A percentile compares a stretch with the other conserved stretches of the same genome.
These are phyloP conservation scores for Eimeria falciformis DNA, from an alignment of 169 alveolate species.

Conservation along the genomic window DNA sequence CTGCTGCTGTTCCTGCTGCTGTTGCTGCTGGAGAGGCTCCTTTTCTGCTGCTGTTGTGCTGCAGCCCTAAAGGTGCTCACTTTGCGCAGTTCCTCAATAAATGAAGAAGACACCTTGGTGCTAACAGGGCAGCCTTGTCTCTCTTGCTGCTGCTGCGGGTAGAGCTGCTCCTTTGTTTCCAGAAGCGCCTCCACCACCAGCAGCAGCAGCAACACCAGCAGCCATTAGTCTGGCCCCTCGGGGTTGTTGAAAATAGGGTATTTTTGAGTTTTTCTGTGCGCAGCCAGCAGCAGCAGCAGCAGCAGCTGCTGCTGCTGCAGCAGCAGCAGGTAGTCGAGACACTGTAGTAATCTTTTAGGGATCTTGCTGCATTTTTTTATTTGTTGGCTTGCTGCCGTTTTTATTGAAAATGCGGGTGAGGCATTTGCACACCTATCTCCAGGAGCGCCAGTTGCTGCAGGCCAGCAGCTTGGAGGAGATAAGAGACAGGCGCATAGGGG, in stretches of 20 bases:
- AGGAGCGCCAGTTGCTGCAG: conserved; percentile 57
- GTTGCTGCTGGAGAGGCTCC: conserved; percentile 25
- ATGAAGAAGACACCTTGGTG: not conserved
- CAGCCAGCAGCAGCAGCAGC: not conserved
- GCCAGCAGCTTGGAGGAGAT: conserved; percentile 51
- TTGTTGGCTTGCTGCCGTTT: not conserved
- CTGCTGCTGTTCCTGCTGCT: conserved; percentile 26
- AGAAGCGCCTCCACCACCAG: not conserved
- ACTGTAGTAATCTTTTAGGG: too few relatives aligned
- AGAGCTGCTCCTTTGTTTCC: not conserved
- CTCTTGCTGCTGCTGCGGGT: conserved; percentile 10
- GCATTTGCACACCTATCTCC: conserved; percentile 73
- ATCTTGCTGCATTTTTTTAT: too few relatives aligned
- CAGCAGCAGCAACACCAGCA: conserved; percentile 18
- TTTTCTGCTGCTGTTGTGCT: conserved; percentile 5
- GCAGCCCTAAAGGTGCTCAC: not conserved
- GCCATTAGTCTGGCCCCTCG: not conserved
- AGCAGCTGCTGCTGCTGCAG: conserved; percentile 29
- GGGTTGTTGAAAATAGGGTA: not conserved
- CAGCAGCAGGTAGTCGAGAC: not conserved
- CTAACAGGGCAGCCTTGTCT: not conserved
- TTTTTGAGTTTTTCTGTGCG: not conserved
- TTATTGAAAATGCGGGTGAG: conserved; percentile 72
- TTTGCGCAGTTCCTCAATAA: not conserved
- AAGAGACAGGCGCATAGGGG: conserved; percentile 67